Evolutionary conservation across 371 early-diverging fungal genomes (phyloP).

Genomic region (Batkoa obscura): DNA sequence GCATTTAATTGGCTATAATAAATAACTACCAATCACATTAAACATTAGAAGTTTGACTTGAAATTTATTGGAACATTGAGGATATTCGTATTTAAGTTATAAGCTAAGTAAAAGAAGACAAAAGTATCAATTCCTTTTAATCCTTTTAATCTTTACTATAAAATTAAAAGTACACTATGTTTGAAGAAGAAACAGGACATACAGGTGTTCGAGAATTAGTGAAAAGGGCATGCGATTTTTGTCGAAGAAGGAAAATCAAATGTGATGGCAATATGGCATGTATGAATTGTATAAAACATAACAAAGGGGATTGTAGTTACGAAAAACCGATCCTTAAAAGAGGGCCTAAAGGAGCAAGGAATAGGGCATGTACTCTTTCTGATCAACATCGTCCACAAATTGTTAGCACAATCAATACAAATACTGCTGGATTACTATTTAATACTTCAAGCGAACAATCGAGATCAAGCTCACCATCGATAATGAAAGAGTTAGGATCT

Average conservation of each 20-base stretch:
- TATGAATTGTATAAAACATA: neutral
- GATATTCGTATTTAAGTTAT: no score
- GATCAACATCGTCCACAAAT: neutral
- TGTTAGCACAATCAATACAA: neutral
- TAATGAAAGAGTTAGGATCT: neutral
- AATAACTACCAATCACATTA: no score
- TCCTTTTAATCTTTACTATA: no score
- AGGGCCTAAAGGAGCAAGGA: neutral
- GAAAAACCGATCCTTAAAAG: neutral
- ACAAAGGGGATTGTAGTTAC: neutral
- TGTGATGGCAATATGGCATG: neutral
- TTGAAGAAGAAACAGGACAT: no score
- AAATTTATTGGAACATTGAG: no score
- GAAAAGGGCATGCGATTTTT: conserved; percentile 4
- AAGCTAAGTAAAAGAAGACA: no score
- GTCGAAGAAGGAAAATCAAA: neutral
- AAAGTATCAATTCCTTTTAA: no score
- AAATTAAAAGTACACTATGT: no score
- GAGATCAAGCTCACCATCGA: neutral
- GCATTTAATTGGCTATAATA: no score
- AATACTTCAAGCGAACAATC: neutral
- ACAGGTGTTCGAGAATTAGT: no score
- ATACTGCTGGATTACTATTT: neutral
- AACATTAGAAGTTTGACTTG: no score
- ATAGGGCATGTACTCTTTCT: neutral